Percentiles rank a stretch among this genome's conserved stretches.
Evolutionary conservation across 805 yeast genomes (phyloP).

Genomic region (Hanseniaspora lindneri): DNA sequence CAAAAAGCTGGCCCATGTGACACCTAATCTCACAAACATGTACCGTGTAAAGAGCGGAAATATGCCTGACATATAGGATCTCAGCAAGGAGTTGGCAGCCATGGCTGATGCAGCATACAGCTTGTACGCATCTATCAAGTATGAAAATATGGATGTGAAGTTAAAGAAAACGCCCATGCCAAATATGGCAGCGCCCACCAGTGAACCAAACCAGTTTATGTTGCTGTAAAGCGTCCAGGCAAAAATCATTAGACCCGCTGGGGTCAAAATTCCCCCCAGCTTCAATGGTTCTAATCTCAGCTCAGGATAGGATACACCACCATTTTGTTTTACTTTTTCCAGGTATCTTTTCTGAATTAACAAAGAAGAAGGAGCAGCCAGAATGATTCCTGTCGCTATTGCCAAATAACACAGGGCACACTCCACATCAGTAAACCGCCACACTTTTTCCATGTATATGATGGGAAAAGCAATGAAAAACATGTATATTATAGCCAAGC

Average conservation of each 20-base stretch:
- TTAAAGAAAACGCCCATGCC: conserved; percentile 56
- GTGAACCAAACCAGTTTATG: conserved; percentile 64
- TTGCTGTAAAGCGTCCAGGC: conserved; percentile 56
- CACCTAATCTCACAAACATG: conserved; percentile 44
- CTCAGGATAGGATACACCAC: conserved; percentile 48
- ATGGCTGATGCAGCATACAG: conserved; percentile 41
- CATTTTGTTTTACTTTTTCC: conserved; percentile 35
- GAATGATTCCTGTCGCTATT: conserved; percentile 39
- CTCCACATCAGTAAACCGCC: conserved; percentile 39
- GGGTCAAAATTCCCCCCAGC: conserved; percentile 53
- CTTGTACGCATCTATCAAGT: conserved; percentile 53
- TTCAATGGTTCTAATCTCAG: conserved; percentile 47
- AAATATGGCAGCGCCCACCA: conserved; percentile 60
- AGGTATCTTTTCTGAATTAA: conserved; percentile 35
- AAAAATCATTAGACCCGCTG: conserved; percentile 59
- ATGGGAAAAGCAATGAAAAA: conserved; percentile 57
- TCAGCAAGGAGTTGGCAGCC: conserved; percentile 41
- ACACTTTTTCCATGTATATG: conserved; percentile 39
- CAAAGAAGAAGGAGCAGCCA: conserved; percentile 37
- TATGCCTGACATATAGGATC: conserved; percentile 44
- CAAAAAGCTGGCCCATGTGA: conserved; percentile 47
- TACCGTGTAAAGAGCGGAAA: conserved; percentile 49
- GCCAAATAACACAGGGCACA: conserved; percentile 58
- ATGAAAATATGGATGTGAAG: conserved; percentile 55
- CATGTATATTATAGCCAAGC: conserved; percentile 49